These are phyloP conservation scores for Heimioporus sp. DNA, from an alignment of 768 basidiomycete species.

Conservation along the genomic window DNA sequence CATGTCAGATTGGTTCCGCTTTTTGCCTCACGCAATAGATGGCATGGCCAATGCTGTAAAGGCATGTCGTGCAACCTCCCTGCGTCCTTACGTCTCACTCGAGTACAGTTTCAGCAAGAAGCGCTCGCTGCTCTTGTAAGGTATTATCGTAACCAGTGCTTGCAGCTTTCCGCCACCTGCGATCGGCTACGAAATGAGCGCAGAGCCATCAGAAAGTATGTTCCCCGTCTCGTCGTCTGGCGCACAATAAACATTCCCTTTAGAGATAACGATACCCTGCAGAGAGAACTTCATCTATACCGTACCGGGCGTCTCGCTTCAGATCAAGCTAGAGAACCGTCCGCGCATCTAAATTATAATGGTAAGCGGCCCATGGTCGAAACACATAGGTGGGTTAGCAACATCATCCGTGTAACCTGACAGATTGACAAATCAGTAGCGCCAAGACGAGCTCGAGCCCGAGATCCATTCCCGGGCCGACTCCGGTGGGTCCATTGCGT, in stretches of 20 bases:
- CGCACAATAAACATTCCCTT: conserved; percentile 5
- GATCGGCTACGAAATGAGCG: conserved; percentile 38
- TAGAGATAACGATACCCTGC: conserved; percentile 52
- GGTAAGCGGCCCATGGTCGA: conserved; percentile 63
- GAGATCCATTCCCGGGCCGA: conserved; percentile 41
- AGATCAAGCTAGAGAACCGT: conserved; percentile 30
- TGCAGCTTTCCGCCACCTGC: conserved; percentile 40
- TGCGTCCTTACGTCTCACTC: background rate
- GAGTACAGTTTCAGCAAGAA: conserved; percentile 72
- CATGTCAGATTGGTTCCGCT: conserved; percentile 80
- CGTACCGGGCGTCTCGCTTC: conserved; percentile 33
- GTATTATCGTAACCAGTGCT: conserved; percentile 55
- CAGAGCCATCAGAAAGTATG: conserved; percentile 53
- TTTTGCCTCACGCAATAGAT: conserved; percentile 61
- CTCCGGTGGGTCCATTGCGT: conserved; percentile 59
- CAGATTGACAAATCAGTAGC: conserved; percentile 19
- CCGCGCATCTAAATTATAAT: conserved; percentile 48
- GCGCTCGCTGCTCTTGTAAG: conserved; percentile 66
- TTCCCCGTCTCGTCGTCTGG: conserved; percentile 1
- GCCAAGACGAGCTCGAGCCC: conserved; percentile 55
- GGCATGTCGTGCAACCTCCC: conserved; percentile 35
- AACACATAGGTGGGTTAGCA: conserved; percentile 38
- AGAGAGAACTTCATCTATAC: conserved; percentile 47
- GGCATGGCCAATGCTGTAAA: conserved; percentile 63
- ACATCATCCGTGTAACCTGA: background rate